Base-by-base conservation (phyloP, 805 yeast species). In the Wickerhamiella domercqiae region DNA sequence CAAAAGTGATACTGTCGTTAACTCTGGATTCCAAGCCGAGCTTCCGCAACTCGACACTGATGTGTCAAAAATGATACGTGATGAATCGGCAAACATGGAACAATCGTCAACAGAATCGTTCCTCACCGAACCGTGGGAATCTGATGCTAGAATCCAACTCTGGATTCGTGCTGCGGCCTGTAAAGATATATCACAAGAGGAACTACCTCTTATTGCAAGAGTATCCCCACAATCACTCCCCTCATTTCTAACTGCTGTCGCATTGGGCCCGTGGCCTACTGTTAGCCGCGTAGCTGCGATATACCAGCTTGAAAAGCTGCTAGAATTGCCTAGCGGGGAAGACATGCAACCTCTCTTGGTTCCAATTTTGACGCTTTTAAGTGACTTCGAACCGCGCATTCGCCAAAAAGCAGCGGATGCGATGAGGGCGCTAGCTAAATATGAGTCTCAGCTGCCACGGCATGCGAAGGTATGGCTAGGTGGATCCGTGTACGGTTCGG, bases 271-370 rank as follows among this genome's bases (percentile, higher is more conserved):
- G 2, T 52, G 51, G 38, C 61, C 64, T 4, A 47, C 47, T 5
- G 41, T 59, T n/a, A 56, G 59, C n/a, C 47, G 67, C 20, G 48
- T 43, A 2, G 45, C 48, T 20, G 62, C 67, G 1, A 38, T 62
- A 14, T 26, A 35, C 21, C 32, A 38, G 11, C 16, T 39, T 25
- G 21, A 46, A 14, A 36, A 42, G 19, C 37, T 39, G 34, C 42
- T 20, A 47, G 49, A 16, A 51, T 33, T 25, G 2, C 29, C 36
- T 14, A 19, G 44, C 5, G 34, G 28, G 4, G 35, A 36, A 6
- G 66, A 63, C 40, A 54, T 38, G 35, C 67, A 63, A 40, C 57
- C 49, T 5, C 25, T 56, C 25, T 41, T 63, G 6, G 59, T 61
- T 1, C 35, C 45, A 14, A 38, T 59, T 1, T 35, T 63, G 5